Base-by-base conservation (phyloP, 1,139 yeast genomes). In the Taphrina deformans region DNA sequence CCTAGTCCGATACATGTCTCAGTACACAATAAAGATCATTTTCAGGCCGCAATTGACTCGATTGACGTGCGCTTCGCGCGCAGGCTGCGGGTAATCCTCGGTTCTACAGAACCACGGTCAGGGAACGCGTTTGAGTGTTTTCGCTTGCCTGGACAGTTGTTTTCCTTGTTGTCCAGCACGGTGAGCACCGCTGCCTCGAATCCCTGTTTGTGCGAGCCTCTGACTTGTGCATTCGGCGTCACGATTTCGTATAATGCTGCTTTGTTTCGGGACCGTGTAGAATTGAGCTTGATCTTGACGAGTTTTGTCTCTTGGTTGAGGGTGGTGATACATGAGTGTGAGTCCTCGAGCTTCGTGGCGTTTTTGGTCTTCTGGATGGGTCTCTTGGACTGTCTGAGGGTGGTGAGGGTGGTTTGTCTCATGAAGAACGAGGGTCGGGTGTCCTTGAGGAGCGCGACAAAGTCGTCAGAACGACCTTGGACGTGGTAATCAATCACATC, bases 391-490 rank as follows among this genome's bases (percentile, higher is more conserved):
- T 24, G 56, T 18, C 27, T 51, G 21, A 33, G 26, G 26, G 23
- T 24, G 5, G 50, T 44, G 24, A 59, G 48, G 16, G 63, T 59
- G 31, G 81, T 80, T 73, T 84, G 88, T 18, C 82, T 79, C 70
- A 79, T 77, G 75, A 85, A 85, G 70, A 85, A 79, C 70, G 79
- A 82, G 0, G 92, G 91, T 7, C 84, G 75, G 51, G 83, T 82
- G 24, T 67, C 67, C 69, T 80, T 80, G 62, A 88, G 76, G 35
- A 80, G 77, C 23, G 77, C 75, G 23, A 91, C 86, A 84, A 96
- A 92, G 44, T 80, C 81, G 74, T 92, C 98, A 73, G 97, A 89
- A 73, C 90, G 97, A 61, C 86, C 78, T 65, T 84, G 77, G 5
- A 92, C 80, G 78, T 92, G 93, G 72, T 85, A 88, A 72, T 88